Evolutionary conservation across 495 filamentous ascomycete species (phyloP).

Genomic region (Cladorrhinum samala): DNA sequence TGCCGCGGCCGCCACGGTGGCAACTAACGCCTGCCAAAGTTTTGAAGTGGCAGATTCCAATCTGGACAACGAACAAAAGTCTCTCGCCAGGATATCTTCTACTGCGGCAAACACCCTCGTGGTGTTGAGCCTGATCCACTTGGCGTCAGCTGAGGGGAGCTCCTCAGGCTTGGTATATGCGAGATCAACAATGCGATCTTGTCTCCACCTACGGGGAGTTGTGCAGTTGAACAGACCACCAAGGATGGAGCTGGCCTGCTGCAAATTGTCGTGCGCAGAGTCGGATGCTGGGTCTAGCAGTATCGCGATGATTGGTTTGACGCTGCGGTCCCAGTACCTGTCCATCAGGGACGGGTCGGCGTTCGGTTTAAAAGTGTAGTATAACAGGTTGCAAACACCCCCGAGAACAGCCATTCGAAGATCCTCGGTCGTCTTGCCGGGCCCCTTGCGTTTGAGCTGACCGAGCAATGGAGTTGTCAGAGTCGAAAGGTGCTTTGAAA

Average conservation of each 20-base stretch:
- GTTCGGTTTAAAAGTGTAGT: constrained; percentile 76
- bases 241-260: constrained; percentile 58
- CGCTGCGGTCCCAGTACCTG: constrained; percentile 71
- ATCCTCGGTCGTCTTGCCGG: constrained; percentile 50
- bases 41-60: constrained; percentile 43
- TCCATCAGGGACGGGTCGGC: constrained; percentile 57
- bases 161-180: constrained; percentile 58
- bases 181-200: constrained; percentile 57
- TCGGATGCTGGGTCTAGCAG: constrained; percentile 29
- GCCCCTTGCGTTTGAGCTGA: constrained; percentile 61
- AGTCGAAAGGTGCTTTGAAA: constrained; percentile 53
- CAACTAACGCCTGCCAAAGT: constrained; percentile 66
- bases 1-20: constrained; percentile 66
- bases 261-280: constrained; percentile 31
- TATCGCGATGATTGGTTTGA: constrained; percentile 49
- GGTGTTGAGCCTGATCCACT: constrained; percentile 77
- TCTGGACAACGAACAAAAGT: constrained; percentile 44
- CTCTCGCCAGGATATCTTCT: constrained; percentile 53
- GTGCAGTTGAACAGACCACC: constrained; percentile 61
- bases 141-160: constrained; percentile 70
- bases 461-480: constrained; percentile 62
- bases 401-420: constrained; percentile 55
- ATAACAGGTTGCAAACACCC: constrained; percentile 72
- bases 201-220: constrained; percentile 63
- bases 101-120: constrained; percentile 55